Base-by-base conservation (phyloP, 805 yeast genomes). In the Pichia rugopelliculosa region DNA sequence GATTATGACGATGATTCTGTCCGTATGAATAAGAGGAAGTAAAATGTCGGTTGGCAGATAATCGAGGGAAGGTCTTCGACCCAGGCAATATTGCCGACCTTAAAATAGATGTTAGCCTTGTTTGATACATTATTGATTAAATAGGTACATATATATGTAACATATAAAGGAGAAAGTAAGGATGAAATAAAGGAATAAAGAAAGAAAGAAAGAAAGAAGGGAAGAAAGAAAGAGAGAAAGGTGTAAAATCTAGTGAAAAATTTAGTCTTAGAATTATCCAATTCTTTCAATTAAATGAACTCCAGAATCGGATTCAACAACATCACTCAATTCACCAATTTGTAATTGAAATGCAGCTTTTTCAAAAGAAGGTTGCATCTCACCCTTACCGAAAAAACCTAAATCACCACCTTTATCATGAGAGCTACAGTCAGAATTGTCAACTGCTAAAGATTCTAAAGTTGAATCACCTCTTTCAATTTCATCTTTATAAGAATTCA, bases 291-390 rank as follows among this genome's bases (percentile, higher is more conserved):
- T 81, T 53, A 93, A 64, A 60, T 93, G 99, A 43, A 88, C 81
- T 21, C 99, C 99, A 56, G 95, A 84, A 59, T 84, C 95, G 17
- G 90, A 79, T 67, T 89, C 97, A 15, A 93, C 85, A 24, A 89
- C 77, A 39, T 79, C 85, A 59, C 93, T 83, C 40, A 85, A 64
- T 61, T 90, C 93, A 20, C 96, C 96, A 20, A 88, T 82, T 54
- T 86, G 79, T 54, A 93, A 70, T 5, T 68, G 81, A 63, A 85
- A 91, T 1, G 96, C 82, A 2, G 93, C 95, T 50, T 81, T 81
- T 66, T 93, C 99, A 60, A 93, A 93, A 49, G 84, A 69, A 33
- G 96, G 96, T 66, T 93, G 98, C 99, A 93, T 93, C 57, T 84
- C 89, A 36, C 96, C 96, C 51, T 75, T 80, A 22, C 85, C 87